Conservation (phyloP, 768 basidiomycete genomes). For the Leucogyrophana mollusca region DNA sequence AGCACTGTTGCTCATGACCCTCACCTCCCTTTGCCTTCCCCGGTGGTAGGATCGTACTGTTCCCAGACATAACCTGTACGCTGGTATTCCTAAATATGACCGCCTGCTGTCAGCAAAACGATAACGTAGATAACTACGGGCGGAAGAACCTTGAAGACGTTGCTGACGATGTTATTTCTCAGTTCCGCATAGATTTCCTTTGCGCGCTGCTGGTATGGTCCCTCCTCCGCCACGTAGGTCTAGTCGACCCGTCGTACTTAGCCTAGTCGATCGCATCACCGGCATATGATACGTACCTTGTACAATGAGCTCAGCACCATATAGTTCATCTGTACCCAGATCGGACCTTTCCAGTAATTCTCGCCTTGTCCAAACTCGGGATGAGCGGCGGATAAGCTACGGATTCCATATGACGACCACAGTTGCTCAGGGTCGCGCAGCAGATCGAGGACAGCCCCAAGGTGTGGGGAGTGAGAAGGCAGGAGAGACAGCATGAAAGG, state of each 20-base stretch:
- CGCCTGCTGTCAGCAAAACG: too few species aligned
- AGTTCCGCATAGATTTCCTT: constrained; percentile 78
- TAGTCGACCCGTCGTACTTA: constrained; percentile 26
- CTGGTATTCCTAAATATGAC: constrained; percentile 71
- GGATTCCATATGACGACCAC: constrained; percentile 89
- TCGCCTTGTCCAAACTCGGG: constrained; percentile 90
- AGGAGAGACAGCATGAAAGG: constrained; percentile 87
- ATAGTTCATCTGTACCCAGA: constrained; percentile 99
- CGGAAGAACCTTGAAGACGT: constrained; percentile 67
- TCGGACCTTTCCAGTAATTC: constrained; percentile 96
- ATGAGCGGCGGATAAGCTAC: constrained; percentile 85
- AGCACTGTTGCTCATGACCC: constrained; percentile 10
- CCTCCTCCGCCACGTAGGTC: constrained; percentile 71
- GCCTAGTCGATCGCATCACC: neutral
- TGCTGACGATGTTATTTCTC: constrained; percentile 80
- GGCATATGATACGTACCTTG: constrained; percentile 45
- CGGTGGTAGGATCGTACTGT: constrained; percentile 85
- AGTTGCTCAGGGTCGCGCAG: constrained; percentile 79
- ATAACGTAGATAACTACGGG: neutral
- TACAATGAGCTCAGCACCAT: constrained; percentile 77
- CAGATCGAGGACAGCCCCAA: constrained; percentile 79
- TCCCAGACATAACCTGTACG: constrained; percentile 97
- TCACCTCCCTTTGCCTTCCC: constrained; percentile 85
- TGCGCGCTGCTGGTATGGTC: constrained; percentile 79
- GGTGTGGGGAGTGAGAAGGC: constrained; percentile 70